phyloP scores from a whole-genome alignment of 768 basidiomycete genomes.

The Rhodosporidiobolus sp. region DNA sequence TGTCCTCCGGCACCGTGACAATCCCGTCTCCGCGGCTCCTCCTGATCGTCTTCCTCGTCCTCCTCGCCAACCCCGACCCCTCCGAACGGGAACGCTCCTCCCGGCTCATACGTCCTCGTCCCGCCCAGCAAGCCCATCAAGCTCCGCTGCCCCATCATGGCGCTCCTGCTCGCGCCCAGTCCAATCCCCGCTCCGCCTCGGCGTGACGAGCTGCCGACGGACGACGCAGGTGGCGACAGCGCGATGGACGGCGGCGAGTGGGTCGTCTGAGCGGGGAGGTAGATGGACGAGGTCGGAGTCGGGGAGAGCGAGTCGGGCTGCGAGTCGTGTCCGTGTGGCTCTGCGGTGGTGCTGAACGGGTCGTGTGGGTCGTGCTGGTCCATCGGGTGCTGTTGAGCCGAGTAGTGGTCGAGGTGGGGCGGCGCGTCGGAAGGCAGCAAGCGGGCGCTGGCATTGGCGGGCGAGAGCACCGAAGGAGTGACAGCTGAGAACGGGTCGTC shows the following conservation, averaged over 20 bases:
- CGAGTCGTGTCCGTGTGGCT: no score
- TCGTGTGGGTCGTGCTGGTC: background rate
- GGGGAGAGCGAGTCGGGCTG: background rate
- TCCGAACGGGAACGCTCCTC: background rate
- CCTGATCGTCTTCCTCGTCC: conserved; percentile 10
- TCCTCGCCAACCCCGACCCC: background rate
- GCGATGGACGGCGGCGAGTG: background rate
- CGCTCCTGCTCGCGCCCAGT: conserved; percentile 1
- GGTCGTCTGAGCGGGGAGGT: background rate
- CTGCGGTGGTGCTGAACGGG: background rate
- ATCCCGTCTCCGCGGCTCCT: background rate
- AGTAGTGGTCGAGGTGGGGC: background rate
- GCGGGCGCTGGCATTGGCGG: background rate
- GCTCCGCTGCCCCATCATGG: conserved; percentile 21
- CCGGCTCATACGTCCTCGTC: conserved; percentile 21
- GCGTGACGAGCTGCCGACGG: background rate
- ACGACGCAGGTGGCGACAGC: background rate
- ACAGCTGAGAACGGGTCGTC: conserved; percentile 9
- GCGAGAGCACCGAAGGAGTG: conserved; percentile 1
- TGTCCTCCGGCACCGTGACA: background rate
- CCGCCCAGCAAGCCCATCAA: conserved; percentile 37
- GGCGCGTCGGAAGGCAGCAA: background rate
- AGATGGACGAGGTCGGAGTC: background rate
- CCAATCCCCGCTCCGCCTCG: background rate
- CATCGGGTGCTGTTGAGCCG: no score